Base-by-base conservation (phyloP, 2,329 filamentous ascomycete genomes). In the Trichoderma citrinoviride region DNA sequence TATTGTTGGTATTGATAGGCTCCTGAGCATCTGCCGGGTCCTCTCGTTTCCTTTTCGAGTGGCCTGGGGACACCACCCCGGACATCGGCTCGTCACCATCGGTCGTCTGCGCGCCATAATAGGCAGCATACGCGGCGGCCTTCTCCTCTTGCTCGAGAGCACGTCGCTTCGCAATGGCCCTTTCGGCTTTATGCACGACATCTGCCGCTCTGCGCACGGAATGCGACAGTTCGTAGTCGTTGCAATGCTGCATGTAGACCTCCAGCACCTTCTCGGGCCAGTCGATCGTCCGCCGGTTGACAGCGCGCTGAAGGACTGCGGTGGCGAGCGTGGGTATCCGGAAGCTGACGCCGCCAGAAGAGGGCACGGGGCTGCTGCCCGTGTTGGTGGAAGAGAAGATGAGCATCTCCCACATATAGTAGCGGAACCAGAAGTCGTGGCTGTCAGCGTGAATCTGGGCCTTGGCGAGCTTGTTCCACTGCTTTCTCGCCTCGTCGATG, bases 341-440 rank as follows among this genome's bases (percentile, higher is more conserved):
- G 52, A 85, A 80, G 7, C 80, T 80, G 55, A 82, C 81, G 19
- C 75, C 72, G 0, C 72, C 70, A 5, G 78, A 79, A 2, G 77
- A 78, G 5, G 83, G 83, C 0, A 82, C 84, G 1, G 83, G 81
- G 66, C 85, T 79, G 41, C 82, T 84, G 62, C 83, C 80, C 27
- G 70, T 66, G 12, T 67, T 67, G 65, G 75, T 78, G 5, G 81
- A 81, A 2, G 80, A 77, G 68, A 85, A 86, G 5, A 86, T 72
- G 65, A 90, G 83, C 83, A 98, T 89, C 77, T 98, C 95, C 90
- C 93, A 98, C 61, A 89, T 83, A 77, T 97, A 97, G 77, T 92
- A 97, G 49, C 89, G 87, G 63, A 93, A 83, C 95, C 95, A 99
- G 75, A 98, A 98, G 71, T 97, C 92, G 73, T 93, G 93, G 70